These are phyloP conservation scores for Groenewaldozyma salmanticensis DNA, from an alignment of 805 yeast genomes.

Conservation along the genomic window DNA sequence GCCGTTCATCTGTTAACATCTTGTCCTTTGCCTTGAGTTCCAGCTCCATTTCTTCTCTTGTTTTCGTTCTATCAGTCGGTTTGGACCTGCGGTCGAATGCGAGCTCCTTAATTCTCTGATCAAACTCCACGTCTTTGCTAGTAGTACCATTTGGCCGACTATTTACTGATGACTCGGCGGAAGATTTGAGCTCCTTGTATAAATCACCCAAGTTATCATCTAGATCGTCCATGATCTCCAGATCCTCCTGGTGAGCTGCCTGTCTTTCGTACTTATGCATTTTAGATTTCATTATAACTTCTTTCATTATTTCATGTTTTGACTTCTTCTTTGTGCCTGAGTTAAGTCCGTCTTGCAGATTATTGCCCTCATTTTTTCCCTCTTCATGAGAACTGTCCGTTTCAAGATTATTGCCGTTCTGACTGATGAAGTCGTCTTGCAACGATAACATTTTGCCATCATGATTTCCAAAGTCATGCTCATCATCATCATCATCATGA, in stretches of 20 bases:
- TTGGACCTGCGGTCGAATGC: constrained; percentile 33
- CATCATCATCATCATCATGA: constrained; percentile 33
- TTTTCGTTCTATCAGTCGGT: constrained; percentile 34
- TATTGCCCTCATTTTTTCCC: constrained; percentile 26
- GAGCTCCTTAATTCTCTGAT: constrained; percentile 29
- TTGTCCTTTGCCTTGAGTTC: constrained; percentile 25
- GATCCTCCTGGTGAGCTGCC: constrained; percentile 29
- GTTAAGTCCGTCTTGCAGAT: constrained; percentile 18
- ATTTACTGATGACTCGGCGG: background rate
- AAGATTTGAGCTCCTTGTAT: constrained; percentile 21
- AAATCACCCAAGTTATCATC: constrained; percentile 28
- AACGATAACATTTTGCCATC: constrained; percentile 58
- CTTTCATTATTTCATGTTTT: constrained; percentile 35
- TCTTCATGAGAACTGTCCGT: constrained; percentile 35
- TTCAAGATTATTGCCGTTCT: too few species aligned
- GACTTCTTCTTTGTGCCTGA: constrained; percentile 28
- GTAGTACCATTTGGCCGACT: constrained; percentile 2
- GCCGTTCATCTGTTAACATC: constrained; percentile 27
- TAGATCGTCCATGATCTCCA: constrained; percentile 27
- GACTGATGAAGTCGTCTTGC: constrained; percentile 46
- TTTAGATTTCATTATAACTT: constrained; percentile 35
- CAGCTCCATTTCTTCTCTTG: constrained; percentile 31
- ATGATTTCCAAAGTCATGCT: constrained; percentile 54
- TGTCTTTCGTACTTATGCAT: constrained; percentile 33
- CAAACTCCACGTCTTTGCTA: constrained; percentile 21